A percentile compares a stretch with the other conserved stretches of the same genome.
phyloP scores from a whole-genome alignment of 768 basidiomycete species.

The Gloeostereum incarnatum region DNA sequence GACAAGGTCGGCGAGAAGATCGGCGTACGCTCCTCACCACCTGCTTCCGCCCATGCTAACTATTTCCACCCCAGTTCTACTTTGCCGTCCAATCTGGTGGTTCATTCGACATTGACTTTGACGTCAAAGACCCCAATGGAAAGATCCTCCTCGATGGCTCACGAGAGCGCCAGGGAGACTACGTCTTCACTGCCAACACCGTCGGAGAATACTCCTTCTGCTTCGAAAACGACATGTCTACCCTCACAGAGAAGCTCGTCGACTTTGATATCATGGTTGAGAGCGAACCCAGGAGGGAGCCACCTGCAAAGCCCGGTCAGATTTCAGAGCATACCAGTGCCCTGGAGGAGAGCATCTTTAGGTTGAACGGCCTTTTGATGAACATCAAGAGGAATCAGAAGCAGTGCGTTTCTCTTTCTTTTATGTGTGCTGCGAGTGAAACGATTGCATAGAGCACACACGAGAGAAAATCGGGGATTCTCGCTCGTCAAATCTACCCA shows the following conservation, averaged over 20 bases:
- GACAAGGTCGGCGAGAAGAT: conserved; percentile 94
- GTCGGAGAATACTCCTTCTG: conserved; percentile 93
- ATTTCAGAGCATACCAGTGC: conserved; percentile 89
- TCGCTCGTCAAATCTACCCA: conserved; percentile 86
- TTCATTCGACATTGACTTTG: conserved; percentile 92
- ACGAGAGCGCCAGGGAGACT: conserved; percentile 93
- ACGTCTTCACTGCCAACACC: conserved; percentile 89
- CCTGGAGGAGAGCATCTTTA: conserved; percentile 93
- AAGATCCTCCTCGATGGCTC: conserved; percentile 81
- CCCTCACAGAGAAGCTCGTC: conserved; percentile 88
- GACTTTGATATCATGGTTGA: conserved; percentile 98
- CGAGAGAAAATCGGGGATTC: conserved; percentile 89
- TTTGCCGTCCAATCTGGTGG: conserved; percentile 99
- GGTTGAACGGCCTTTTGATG: conserved; percentile 78
- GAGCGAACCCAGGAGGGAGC: conserved; percentile 86
- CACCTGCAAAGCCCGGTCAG: conserved; percentile 82
- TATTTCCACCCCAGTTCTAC: too few species aligned
- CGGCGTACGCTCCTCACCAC: conserved; percentile 61
- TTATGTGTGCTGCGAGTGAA: conserved; percentile 4
- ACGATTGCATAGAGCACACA: conserved; percentile 65
- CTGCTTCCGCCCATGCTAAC: too few species aligned
- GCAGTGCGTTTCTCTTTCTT: conserved; percentile 51
- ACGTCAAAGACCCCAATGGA: conserved; percentile 85
- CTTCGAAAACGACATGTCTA: conserved; percentile 97
- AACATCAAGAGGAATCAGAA: conserved; percentile 91